Base-by-base conservation (phyloP, 2,329 filamentous ascomycete genomes). In the Aspergillus niger region DNA sequence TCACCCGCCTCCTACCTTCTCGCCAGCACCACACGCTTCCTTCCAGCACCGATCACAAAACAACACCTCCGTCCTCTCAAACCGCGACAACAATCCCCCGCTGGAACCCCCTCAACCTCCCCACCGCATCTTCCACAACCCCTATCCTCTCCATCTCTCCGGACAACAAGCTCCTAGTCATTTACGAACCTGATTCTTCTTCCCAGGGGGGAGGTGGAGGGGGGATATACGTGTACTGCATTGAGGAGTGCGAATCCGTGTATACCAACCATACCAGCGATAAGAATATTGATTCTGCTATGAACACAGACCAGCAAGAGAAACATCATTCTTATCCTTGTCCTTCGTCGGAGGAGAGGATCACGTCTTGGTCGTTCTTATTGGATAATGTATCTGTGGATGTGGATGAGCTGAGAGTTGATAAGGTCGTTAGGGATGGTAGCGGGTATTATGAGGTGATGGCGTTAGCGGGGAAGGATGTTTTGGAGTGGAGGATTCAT, bases 81-180 rank as follows among this genome's bases (percentile, higher is more conserved):
- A 22, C 50, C 15, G 59, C 58, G 17, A 15, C 52, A 24, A 11
- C 32, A 6, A 30, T 69, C 11, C 11, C 32, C 32, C 11, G 32
- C 32, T 36, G 64, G 64, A 48, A 56, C 47, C 38, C 52, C 8
- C 48, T 56, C 30, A 66, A 69, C 55, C 66, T 69, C 49, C 67
- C 67, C 50, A 53, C 59, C 10, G 60, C 59, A n/a, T 64, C 60
- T 3, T 59, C 57, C 38, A 20, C 49, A 8, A 26, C 55, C 4
- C 65, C 65, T 0, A 30, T 65, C 47, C 28, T 67, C 1, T 49
- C 61, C 26, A 38, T 64, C 20, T 68, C 67, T 22, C 22, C 48
- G n/a, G 67, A 69, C 39, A 47, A 24, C 11, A 60, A 53, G 4
- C 32, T 69, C 36, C 48, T 68, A 13, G 62, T 59, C 8, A 59